Conservation (phyloP, 2,329 filamentous ascomycete genomes). For the Rhynchosporium agropyri region DNA sequence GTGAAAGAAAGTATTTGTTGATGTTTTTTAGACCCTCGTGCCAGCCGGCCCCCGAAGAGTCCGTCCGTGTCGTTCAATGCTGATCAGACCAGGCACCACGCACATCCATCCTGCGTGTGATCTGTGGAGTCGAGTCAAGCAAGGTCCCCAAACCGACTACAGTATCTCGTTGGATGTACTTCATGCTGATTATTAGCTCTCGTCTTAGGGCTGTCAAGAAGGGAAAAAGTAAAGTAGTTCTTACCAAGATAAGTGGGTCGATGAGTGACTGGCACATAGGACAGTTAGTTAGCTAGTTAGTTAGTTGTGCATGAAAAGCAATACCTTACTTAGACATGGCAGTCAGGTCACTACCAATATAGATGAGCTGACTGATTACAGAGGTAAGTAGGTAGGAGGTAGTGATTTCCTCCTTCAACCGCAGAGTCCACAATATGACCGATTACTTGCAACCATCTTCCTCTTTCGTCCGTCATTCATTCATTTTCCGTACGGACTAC, state of each 20-base stretch:
- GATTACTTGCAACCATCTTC: not conserved
- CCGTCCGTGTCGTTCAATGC: slow-evolving; percentile 13
- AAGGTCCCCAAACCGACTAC: slow-evolving; percentile 9
- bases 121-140: slow-evolving; percentile 5
- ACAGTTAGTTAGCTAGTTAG: not conserved
- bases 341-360: not conserved
- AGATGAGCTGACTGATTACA: not conserved
- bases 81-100: slow-evolving; percentile 12
- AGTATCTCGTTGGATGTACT: not conserved
- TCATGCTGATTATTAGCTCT: slow-evolving; percentile 10
- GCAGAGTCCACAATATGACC: not conserved
- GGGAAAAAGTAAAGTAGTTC: not conserved
- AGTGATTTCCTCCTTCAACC: not conserved
- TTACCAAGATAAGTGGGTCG: not conserved
- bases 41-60: not conserved
- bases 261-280: too few relatives aligned
- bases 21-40: slow-evolving; percentile 9
- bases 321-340: not conserved
- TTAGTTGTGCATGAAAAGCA: slow-evolving; percentile 14
- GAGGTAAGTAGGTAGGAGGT: not conserved
- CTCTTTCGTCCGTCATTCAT: not conserved
- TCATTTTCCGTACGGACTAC: not conserved
- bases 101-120: not conserved
- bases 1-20: slow-evolving; percentile 7
- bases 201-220: not conserved